Evolutionary conservation across 73 alveolate species (phyloP).

Genomic region (Paramecium octaurelia): DNA sequence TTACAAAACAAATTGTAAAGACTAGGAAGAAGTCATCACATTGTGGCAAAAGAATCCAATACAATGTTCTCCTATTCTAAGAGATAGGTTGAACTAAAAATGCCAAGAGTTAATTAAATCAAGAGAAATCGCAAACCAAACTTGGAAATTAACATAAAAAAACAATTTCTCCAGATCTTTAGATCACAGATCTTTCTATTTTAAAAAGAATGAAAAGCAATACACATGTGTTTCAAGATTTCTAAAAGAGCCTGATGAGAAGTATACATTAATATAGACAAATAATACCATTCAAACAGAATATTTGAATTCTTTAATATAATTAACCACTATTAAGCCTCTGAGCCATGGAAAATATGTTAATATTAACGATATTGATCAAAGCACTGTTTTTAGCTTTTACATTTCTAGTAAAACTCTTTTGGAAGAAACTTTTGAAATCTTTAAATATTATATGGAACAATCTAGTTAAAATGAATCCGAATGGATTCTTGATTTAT

Average conservation of each 20-base stretch:
- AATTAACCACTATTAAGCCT: constrained; percentile 27
- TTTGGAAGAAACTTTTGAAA: constrained; percentile 8
- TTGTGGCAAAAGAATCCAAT: constrained; percentile 41
- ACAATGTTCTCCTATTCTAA: constrained; percentile 17
- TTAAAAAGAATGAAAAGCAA: constrained; percentile 56
- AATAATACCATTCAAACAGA: background rate
- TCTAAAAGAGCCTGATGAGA: constrained; percentile 40
- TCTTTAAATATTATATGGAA: background rate
- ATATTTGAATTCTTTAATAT: constrained; percentile 4
- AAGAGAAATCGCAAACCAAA: constrained; percentile 39
- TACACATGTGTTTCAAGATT: constrained; percentile 21
- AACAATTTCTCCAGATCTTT: constrained; percentile 54
- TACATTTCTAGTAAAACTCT: background rate
- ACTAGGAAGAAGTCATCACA: constrained; percentile 43
- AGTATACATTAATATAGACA: background rate
- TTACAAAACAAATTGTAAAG: constrained; percentile 9
- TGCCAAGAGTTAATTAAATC: constrained; percentile 42
- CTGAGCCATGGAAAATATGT: background rate
- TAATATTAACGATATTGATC: background rate
- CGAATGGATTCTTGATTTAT: constrained; percentile 6
- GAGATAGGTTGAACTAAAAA: constrained; percentile 31
- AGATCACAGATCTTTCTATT: constrained; percentile 63
- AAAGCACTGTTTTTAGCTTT: background rate
- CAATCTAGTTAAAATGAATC: background rate
- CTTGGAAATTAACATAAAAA: constrained; percentile 49